Evolutionary conservation across 768 basidiomycete genomes (phyloP), one percentile per base, ranked within the genome.

Genomic region (Hygrophorus pudorinus): DNA sequence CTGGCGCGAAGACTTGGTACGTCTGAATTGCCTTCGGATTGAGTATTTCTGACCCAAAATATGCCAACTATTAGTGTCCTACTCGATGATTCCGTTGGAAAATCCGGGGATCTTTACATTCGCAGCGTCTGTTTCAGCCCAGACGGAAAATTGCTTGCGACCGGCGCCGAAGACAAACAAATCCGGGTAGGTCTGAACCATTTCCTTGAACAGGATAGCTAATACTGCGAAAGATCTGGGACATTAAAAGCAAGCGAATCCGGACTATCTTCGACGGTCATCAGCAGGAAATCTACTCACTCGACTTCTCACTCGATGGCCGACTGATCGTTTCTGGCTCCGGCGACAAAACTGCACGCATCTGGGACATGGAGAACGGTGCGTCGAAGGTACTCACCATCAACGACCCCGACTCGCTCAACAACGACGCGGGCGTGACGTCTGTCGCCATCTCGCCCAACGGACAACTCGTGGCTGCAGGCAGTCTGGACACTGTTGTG

Each of bases 41-140:
- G 45, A 43, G 17, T 13, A 35, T 47, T 3, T 16, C 37, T 11
- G 47, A 27, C 20, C 45, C 39, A 48, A 31, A 24, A 24, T 24
- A 24, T 24, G 24, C 4, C 24, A 24, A 4, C 9, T 29, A 24
- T 12, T 53, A 90, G 86, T 51, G 78, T 89, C 1, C 70, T 94
- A 21, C 67, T 75, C 38, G 90, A 94, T 64, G 85, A 89, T 45
- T 60, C 66, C n/a, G 78, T 78, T 2, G 76, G 70, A 1, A 81
- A 82, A 55, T 67, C 75, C 20, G 85, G 83, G 29, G 92, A 94
- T 60, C 64, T 93, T 3, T 98, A 97, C 62, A 94, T 73, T 47
- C 88, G 93, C 54, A 96, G 92, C 56, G 91, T 96, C 20, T 76
- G 85, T 47, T 94, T 96, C 65, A 94, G 90, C 41, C 86, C 89